phyloP scores from a whole-genome alignment of 2,329 filamentous ascomycete genomes.

The Blastomyces percursus region DNA sequence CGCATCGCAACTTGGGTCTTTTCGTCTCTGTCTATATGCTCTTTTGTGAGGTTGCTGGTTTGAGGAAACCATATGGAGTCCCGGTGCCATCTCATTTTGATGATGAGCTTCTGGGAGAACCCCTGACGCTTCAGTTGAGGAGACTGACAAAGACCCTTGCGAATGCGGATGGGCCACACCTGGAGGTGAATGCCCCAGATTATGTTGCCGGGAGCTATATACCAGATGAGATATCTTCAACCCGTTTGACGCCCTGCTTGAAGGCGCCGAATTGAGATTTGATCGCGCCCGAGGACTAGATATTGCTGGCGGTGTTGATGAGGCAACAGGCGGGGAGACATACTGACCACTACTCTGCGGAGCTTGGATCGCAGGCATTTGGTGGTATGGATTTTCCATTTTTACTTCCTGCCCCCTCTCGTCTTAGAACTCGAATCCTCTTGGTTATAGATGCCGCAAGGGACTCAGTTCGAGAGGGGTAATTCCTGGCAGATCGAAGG shows the following conservation, averaged over 20 bases:
- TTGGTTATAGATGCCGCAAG: background rate
- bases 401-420: conserved; percentile 1
- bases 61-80: conserved; percentile 31
- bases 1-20: conserved; percentile 95
- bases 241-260: conserved; percentile 29
- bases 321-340: conserved; percentile 28
- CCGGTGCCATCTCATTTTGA: conserved; percentile 29
- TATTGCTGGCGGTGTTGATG: conserved; percentile 19
- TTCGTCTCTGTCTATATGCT: conserved; percentile 86
- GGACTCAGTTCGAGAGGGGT: background rate
- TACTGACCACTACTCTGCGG: conserved; percentile 16
- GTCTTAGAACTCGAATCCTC: background rate
- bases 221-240: conserved; percentile 34
- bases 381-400: conserved; percentile 29
- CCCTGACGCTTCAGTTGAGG: conserved; percentile 28
- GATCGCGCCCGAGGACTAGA: conserved; percentile 9
- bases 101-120: conserved; percentile 26
- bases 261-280: conserved; percentile 22
- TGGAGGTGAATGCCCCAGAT: conserved; percentile 15
- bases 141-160: conserved; percentile 32
- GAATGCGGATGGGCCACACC: conserved; percentile 27
- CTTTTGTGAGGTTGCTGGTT: conserved; percentile 69
- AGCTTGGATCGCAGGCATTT: conserved; percentile 20
- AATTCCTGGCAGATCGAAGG: background rate
- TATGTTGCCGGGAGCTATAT: conserved; percentile 26